These are phyloP conservation scores for Mucor piriformis DNA, from an alignment of 371 early-diverging fungal species.

Conservation along the genomic window DNA sequence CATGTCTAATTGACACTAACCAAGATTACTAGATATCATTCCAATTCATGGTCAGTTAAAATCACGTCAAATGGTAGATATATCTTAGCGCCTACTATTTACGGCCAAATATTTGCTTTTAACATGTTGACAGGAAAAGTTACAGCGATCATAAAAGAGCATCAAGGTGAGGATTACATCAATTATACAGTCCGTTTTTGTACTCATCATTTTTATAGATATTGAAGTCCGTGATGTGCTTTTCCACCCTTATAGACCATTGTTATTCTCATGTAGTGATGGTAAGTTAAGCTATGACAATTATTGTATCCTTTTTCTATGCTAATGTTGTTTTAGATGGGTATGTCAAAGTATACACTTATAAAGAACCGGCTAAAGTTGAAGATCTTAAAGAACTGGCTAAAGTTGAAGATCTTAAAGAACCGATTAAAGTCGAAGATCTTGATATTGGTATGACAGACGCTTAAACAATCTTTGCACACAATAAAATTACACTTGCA, in stretches of 20 bases:
- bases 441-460: constrained; percentile 22
- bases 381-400: constrained; percentile 8
- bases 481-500: no score
- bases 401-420: constrained; percentile 13
- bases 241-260: constrained; percentile 81
- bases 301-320: neutral
- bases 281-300: constrained; percentile 50
- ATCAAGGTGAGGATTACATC: constrained; percentile 60
- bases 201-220: constrained; percentile 36
- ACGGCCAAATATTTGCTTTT: constrained; percentile 86
- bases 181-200: neutral
- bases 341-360: constrained; percentile 45
- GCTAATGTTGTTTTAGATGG: constrained; percentile 25
- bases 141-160: constrained; percentile 73
- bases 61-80: constrained; percentile 85
- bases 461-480: neutral
- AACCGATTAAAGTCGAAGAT: constrained; percentile 2
- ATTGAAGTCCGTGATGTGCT: constrained; percentile 91
- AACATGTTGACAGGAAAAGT: constrained; percentile 74
- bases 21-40: constrained; percentile 65
- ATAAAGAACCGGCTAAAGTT: constrained; percentile 10
- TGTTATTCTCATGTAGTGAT: constrained; percentile 84
- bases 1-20: neutral
- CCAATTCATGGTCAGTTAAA: constrained; percentile 92
- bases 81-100: constrained; percentile 83